These are phyloP conservation scores for Eucalyptus tenuipes DNA, from an alignment of 345 rosid genomes.

Conservation along the genomic window DNA sequence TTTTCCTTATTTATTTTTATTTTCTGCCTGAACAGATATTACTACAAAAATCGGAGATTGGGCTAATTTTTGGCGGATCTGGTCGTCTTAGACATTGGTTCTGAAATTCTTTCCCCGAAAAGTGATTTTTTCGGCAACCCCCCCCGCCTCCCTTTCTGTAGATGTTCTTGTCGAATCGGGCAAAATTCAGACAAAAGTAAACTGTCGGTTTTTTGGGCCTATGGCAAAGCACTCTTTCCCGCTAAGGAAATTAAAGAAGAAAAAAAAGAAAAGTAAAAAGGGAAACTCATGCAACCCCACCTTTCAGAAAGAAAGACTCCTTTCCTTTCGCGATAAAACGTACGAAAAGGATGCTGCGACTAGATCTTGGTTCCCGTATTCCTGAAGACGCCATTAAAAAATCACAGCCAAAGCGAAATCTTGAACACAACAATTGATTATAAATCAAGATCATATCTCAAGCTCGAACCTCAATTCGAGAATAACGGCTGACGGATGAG, in stretches of 20 bases:
- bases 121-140: not conserved
- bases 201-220: not conserved
- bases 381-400: not conserved
- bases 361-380: not conserved
- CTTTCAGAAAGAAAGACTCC: not conserved
- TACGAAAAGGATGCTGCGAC: not conserved
- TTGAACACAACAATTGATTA: not conserved
- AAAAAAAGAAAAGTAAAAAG: not conserved
- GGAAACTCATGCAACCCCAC: not conserved
- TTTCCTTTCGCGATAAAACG: not conserved
- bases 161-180: not conserved
- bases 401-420: not conserved
- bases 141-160: not conserved
- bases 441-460: not conserved
- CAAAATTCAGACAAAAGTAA: not conserved
- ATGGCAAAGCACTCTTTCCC: not conserved
- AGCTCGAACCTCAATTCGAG: not conserved
- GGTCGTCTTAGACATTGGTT: not conserved
- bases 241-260: not conserved
- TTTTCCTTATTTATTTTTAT: not conserved
- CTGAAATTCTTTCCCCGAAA: not conserved
- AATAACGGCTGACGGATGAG: not conserved
- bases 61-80: not conserved
- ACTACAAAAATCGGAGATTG: not conserved
- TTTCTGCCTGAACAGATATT: not conserved